Conservation (phyloP, 805 yeast genomes). For the Candida quercuum region DNA sequence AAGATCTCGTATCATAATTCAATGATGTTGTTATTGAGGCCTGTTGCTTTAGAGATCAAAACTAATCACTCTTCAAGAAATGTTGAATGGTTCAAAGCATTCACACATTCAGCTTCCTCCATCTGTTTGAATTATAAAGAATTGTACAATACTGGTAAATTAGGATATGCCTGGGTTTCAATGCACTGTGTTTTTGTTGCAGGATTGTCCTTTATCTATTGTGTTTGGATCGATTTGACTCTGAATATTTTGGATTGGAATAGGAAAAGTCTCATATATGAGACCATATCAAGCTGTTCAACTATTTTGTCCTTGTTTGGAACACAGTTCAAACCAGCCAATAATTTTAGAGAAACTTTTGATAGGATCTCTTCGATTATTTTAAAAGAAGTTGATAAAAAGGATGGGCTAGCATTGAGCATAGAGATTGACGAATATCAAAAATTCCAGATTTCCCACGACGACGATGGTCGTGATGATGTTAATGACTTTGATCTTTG, state of each 20-base stretch:
- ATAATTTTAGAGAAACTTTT: conserved; percentile 25
- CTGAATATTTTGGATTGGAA: conserved; percentile 23
- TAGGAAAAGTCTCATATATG: conserved; percentile 21
- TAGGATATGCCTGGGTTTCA: conserved; percentile 27
- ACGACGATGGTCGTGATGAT: not conserved
- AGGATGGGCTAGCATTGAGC: conserved; percentile 8
- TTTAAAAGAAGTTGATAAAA: conserved; percentile 10
- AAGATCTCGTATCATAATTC: conserved; percentile 31
- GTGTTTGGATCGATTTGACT: conserved; percentile 26
- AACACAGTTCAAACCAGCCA: conserved; percentile 24
- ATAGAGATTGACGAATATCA: conserved; percentile 17
- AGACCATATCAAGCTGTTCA: conserved; percentile 27
- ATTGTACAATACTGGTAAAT: conserved; percentile 20
- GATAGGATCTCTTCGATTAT: conserved; percentile 22
- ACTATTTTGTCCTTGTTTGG: conserved; percentile 25
- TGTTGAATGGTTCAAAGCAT: conserved; percentile 29
- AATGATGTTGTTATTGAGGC: conserved; percentile 25
- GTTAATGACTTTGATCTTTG: conserved; percentile 15
- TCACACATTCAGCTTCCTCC: conserved; percentile 27
- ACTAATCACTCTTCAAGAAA: conserved; percentile 15
- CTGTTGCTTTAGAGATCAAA: conserved; percentile 24
- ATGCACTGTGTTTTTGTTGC: conserved; percentile 28
- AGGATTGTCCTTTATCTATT: conserved; percentile 28
- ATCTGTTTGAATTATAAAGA: conserved; percentile 25
- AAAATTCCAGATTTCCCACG: conserved; percentile 2